Evolutionary conservation across 805 yeast species (phyloP).

Genomic region (Kodamaea jinghongensis): DNA sequence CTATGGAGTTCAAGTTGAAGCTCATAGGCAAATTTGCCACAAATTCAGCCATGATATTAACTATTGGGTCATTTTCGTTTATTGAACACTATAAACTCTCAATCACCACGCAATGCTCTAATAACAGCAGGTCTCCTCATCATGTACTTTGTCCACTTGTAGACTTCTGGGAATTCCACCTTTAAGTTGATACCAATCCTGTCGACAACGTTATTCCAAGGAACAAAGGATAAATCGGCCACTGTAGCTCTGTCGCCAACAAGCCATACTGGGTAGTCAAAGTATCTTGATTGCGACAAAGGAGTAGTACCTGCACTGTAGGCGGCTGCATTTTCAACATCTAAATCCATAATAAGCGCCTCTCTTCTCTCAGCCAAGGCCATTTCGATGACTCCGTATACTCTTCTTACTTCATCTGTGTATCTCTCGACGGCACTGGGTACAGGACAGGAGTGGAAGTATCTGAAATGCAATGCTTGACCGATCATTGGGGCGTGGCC

Average conservation of each 20-base stretch:
- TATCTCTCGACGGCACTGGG: conserved; percentile 89
- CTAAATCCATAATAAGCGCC: conserved; percentile 84
- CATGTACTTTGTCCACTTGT: conserved; percentile 94
- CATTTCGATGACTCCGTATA: conserved; percentile 93
- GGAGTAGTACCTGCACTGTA: conserved; percentile 89
- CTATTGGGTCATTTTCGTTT: conserved; percentile 1
- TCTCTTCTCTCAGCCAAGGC: conserved; percentile 91
- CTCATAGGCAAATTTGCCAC: no score
- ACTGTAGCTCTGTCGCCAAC: conserved; percentile 80
- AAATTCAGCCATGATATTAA: no score
- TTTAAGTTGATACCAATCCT: conserved; percentile 86
- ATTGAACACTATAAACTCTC: conserved; percentile 1
- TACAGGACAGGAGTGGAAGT: conserved; percentile 81
- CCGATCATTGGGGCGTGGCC: conserved; percentile 99
- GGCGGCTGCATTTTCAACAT: conserved; percentile 81
- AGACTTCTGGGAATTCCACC: conserved; percentile 90
- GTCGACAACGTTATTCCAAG: conserved; percentile 96
- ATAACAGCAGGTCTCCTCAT: conserved; percentile 92
- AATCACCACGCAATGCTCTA: conserved; percentile 77
- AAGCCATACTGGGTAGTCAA: conserved; percentile 93
- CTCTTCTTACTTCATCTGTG: conserved; percentile 88
- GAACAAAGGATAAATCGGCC: conserved; percentile 90
- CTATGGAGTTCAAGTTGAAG: no score
- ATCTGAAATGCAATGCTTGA: conserved; percentile 90
- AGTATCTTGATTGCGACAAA: conserved; percentile 75